These are phyloP conservation scores for Purshia tridentata DNA, from an alignment of 306 rosid species.

Conservation along the genomic window DNA sequence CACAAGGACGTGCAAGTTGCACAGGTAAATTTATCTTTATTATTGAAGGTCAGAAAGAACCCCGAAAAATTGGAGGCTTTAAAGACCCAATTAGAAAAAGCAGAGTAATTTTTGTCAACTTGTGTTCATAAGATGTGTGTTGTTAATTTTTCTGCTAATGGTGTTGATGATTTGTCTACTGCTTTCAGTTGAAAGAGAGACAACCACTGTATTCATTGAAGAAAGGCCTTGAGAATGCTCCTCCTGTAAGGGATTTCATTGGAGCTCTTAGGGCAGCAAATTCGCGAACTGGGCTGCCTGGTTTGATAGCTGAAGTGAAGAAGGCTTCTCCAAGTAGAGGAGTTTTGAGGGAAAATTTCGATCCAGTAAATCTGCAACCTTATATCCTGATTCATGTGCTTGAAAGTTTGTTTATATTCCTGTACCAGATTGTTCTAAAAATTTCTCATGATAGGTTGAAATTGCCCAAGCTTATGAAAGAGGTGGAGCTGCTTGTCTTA, in stretches of 20 bases:
- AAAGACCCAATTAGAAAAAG: not conserved
- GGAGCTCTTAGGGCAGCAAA: constrained; percentile 78
- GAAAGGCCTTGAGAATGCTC: constrained; percentile 57
- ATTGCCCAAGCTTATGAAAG: constrained; percentile 85
- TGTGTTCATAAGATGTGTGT: not conserved
- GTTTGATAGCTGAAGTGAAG: constrained; percentile 97
- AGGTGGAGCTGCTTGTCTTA: constrained; percentile 99
- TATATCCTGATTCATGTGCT: not conserved
- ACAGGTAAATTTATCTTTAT: constrained; percentile 40
- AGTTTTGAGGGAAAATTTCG: constrained; percentile 81
- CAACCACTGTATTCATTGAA: constrained; percentile 57
- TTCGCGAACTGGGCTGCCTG: constrained; percentile 79
- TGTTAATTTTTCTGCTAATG: constrained; percentile 2
- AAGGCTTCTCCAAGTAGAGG: constrained; percentile 99
- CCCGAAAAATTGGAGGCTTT: not conserved
- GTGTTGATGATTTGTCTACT: constrained; percentile 8
- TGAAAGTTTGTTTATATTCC: not conserved
- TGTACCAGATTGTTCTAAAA: not conserved
- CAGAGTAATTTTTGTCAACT: not conserved
- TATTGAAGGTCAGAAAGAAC: not conserved
- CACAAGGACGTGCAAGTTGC: constrained; percentile 77
- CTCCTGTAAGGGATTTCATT: constrained; percentile 78
- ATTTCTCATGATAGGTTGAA: constrained; percentile 54
- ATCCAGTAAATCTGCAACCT: constrained; percentile 57
- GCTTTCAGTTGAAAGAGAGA: constrained; percentile 62